Conservation (phyloP, 345 rosid genomes). For the Theobroma cacao region DNA sequence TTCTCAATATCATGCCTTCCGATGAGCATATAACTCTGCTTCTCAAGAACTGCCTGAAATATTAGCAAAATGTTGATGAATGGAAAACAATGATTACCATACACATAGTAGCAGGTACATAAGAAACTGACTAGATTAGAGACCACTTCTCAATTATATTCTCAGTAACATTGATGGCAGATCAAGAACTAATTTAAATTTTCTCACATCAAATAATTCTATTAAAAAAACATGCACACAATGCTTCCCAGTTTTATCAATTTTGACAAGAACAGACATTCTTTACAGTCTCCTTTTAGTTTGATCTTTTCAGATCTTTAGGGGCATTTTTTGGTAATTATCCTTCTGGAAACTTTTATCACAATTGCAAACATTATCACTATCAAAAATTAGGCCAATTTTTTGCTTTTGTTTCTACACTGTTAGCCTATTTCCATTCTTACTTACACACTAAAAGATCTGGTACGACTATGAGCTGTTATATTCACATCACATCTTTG, state of each 20-base stretch:
- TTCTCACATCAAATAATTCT: slow-evolving; percentile 3
- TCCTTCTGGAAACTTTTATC: background rate
- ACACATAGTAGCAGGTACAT: background rate
- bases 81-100: slow-evolving; percentile 10
- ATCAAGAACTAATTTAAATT: background rate
- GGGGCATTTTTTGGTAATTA: background rate
- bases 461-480: background rate
- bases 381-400: background rate
- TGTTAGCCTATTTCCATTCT: background rate
- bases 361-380: background rate
- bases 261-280: background rate
- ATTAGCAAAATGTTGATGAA: slow-evolving; percentile 24
- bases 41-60: slow-evolving; percentile 96
- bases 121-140: background rate
- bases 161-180: background rate
- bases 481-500: background rate
- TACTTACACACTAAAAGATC: background rate
- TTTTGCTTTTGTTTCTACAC: background rate
- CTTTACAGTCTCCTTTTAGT: background rate
- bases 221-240: background rate
- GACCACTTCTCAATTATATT: background rate
- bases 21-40: slow-evolving; percentile 95
- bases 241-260: background rate
- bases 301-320: background rate
- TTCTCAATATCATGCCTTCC: slow-evolving; percentile 98